Percentiles rank a stretch among this genome's conserved stretches.
Conservation (phyloP, 495 filamentous ascomycete genomes). For the Tuber microsphaerosporum region DNA sequence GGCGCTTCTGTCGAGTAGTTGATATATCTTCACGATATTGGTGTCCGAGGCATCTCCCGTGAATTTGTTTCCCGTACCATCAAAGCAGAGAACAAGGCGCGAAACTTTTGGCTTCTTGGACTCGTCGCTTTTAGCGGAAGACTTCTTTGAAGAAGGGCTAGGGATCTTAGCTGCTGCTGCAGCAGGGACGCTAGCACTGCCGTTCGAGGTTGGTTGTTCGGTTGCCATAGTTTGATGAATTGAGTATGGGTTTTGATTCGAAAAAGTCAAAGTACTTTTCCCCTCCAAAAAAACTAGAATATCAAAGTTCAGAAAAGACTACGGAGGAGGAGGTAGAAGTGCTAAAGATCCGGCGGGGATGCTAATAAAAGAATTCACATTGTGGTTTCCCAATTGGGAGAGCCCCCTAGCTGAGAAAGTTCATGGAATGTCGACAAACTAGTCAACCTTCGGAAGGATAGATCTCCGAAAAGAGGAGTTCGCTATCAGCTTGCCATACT, state of each 20-base stretch:
- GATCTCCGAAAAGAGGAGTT: neutral
- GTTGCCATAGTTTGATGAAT: neutral
- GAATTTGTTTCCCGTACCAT: slow-evolving; percentile 48
- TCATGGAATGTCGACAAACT: neutral
- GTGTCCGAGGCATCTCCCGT: slow-evolving; percentile 44
- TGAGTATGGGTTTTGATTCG: neutral
- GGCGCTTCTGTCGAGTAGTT: slow-evolving; percentile 43
- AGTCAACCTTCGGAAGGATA: neutral
- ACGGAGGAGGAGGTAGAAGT: neutral
- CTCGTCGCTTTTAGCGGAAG: neutral
- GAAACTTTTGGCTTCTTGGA: neutral
- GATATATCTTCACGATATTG: slow-evolving; percentile 47
- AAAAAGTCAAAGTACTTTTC: neutral
- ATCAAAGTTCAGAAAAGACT: neutral
- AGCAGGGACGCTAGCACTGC: neutral
- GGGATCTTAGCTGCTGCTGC: neutral
- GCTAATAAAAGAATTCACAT: slow-evolving; percentile 6
- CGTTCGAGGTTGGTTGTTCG: neutral
- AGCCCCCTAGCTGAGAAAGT: neutral
- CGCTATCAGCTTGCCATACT: neutral
- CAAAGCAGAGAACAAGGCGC: slow-evolving; percentile 46
- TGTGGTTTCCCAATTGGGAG: neutral
- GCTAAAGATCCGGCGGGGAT: slow-evolving; percentile 1
- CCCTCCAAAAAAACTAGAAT: neutral
- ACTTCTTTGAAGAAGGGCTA: neutral